Conservation (phyloP, 768 basidiomycete genomes). For the Neoboletus brunneissimus region DNA sequence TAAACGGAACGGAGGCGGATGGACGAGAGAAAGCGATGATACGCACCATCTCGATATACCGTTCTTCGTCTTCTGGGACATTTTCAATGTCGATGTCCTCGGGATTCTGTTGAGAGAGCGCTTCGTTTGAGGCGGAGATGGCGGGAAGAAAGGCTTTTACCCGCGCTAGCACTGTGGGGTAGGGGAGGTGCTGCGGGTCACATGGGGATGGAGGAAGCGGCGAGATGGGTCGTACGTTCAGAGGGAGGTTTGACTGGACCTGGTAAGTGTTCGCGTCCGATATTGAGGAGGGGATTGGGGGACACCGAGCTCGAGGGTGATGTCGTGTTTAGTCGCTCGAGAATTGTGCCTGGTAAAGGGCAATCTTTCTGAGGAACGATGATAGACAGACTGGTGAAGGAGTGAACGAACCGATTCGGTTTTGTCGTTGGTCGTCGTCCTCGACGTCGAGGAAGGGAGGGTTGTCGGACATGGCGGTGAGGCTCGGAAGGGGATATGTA, state of each 20-base stretch:
- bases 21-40: neutral
- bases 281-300: conserved; percentile 30
- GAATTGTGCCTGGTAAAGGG: conserved; percentile 35
- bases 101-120: conserved; percentile 49
- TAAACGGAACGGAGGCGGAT: neutral
- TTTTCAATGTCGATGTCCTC: conserved; percentile 70
- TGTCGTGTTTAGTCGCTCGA: conserved; percentile 39
- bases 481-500: neutral
- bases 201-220: neutral
- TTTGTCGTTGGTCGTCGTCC: conserved; percentile 44
- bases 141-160: conserved; percentile 67
- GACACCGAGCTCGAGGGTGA: conserved; percentile 14
- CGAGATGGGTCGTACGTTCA: conserved; percentile 42
- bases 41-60: conserved; percentile 66
- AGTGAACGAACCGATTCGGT: conserved; percentile 37
- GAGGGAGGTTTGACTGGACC: conserved; percentile 42
- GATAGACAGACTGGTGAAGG: neutral
- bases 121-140: conserved; percentile 61
- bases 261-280: conserved; percentile 30
- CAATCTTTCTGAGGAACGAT: neutral
- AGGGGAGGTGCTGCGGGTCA: neutral
- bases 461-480: conserved; percentile 10
- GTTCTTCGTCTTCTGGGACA: conserved; percentile 43
- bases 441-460: conserved; percentile 42
- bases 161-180: conserved; percentile 54